Evolutionary conservation across 371 early-diverging fungal genomes (phyloP), one percentile per base, ranked within the genome.

Genomic region (Rhizopus sp.): DNA sequence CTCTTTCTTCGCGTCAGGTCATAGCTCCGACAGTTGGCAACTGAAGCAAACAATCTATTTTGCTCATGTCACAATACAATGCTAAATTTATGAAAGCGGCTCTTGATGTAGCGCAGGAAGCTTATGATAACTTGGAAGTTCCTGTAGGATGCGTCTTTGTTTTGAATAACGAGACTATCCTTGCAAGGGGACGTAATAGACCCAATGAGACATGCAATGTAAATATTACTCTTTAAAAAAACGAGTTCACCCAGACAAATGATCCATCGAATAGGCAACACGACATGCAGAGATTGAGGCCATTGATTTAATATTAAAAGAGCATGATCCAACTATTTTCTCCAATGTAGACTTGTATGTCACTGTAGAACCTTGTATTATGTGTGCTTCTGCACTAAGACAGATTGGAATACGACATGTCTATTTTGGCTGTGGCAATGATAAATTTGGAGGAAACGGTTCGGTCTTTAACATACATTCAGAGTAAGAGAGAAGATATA

Each of bases 71-170:
- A 50, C 47, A 44, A n/a, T 76, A 78, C 54, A 53, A 74, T 53
- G 68, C 71, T 16, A 50, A 50, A n/a, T 72, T 62, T 52, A 79
- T 79, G 75, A 55, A 50, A 48, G 69, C 65, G 33, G 80, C 80
- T 2, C 50, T 79, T n/a, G 40, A 66, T 7, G 71, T 76, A n/a
- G 80, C 80, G n/a, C 73, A 94, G 59, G 93, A 94, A 61, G 99
- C 99, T 0, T 89, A 90, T 50, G 76, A 85, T 5, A 73, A 75
- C 29, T 75, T 86, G 7, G 99, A 99, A 79, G 98, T 99, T 0
- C 99, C 99, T 6, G 97, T 99, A 4, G 99, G 99, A n/a, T 99
- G 99, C 67, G 94, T 98, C 0, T 88, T 98, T 75, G 95, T 99
- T 1, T 73, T 80, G 38, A 57, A 85, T 42, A 76, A 75, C 38